These are phyloP conservation scores for Sindora glabra DNA, from an alignment of 306 rosid species.

Conservation along the genomic window DNA sequence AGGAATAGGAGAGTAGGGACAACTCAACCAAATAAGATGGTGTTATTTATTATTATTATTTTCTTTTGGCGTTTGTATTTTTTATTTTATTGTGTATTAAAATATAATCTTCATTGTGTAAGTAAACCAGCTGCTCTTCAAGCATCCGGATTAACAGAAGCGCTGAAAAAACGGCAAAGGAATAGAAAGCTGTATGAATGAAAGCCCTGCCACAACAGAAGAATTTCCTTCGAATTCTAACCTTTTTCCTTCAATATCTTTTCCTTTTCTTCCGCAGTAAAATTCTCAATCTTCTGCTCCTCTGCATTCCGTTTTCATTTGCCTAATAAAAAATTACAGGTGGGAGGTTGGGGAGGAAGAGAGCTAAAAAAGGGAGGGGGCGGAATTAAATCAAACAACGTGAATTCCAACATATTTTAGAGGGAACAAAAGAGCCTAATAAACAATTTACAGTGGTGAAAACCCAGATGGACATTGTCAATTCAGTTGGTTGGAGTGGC, in stretches of 20 bases:
- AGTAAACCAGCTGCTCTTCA: too few species aligned
- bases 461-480: slow-evolving; percentile 21
- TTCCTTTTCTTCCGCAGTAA: slow-evolving; percentile 22
- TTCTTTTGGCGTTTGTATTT: too few species aligned
- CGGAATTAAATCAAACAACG: slow-evolving; percentile 8
- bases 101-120: too few species aligned
- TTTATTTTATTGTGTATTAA: too few species aligned
- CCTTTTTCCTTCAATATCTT: too few species aligned
- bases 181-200: not conserved
- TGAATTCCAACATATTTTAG: slow-evolving; percentile 21
- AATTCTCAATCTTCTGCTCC: slow-evolving; percentile 20
- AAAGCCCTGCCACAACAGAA: not conserved
- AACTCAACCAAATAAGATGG: too few species aligned
- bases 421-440: slow-evolving; percentile 4
- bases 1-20: too few species aligned
- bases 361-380: slow-evolving; percentile 17
- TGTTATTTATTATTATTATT: too few species aligned
- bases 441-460: slow-evolving; percentile 38
- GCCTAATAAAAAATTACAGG: slow-evolving; percentile 48
- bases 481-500: slow-evolving; percentile 28
- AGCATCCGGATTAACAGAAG: too few species aligned
- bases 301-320: slow-evolving; percentile 39
- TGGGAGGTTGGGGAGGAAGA: slow-evolving; percentile 34
- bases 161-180: too few species aligned
- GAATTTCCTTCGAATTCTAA: slow-evolving; percentile 13